phyloP scores from a whole-genome alignment of 1,284 basidiomycete species.

The Wallemia mellicola region DNA sequence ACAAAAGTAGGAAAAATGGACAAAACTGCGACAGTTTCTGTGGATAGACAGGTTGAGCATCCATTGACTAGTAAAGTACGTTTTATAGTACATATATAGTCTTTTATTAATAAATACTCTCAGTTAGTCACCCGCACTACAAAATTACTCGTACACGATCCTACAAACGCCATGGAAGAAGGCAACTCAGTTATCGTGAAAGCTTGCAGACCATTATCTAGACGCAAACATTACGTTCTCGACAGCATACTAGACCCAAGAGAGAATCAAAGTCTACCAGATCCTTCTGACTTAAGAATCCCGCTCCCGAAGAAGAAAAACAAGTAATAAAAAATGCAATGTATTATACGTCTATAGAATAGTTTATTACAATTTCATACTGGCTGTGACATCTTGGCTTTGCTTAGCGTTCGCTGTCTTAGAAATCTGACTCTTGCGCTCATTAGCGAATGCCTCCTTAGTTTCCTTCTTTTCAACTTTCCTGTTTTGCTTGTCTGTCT shows the following conservation, averaged over 20 bases:
- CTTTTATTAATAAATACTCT: not conserved
- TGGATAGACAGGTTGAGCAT: slow-evolving; percentile 35
- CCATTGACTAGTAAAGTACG: slow-evolving; percentile 38
- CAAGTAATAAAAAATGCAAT: not conserved
- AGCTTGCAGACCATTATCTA: slow-evolving; percentile 44
- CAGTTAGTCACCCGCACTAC: slow-evolving; percentile 38
- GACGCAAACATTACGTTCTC: slow-evolving; percentile 36
- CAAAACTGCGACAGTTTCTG: slow-evolving; percentile 48
- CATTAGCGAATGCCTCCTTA: slow-evolving; percentile 41
- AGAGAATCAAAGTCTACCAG: not conserved
- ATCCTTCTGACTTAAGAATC: not conserved
- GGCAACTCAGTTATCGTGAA: slow-evolving; percentile 40
- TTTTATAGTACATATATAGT: not conserved
- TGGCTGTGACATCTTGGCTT: not conserved
- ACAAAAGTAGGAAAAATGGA: slow-evolving; percentile 47
- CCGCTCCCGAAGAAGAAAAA: not conserved
- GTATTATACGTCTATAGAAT: not conserved
- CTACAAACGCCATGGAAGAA: slow-evolving; percentile 29
- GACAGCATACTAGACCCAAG: slow-evolving; percentile 23
- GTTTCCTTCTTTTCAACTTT: slow-evolving; percentile 50
- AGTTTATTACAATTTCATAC: not conserved
- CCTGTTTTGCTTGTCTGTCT: slow-evolving; percentile 35
- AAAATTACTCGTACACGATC: slow-evolving; percentile 44
- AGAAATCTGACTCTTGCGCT: slow-evolving; percentile 40
- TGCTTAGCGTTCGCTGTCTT: not conserved